These are phyloP conservation scores for Graphiopsis chlorocephala DNA, from an alignment of 2,329 filamentous ascomycete species.

Conservation along the genomic window DNA sequence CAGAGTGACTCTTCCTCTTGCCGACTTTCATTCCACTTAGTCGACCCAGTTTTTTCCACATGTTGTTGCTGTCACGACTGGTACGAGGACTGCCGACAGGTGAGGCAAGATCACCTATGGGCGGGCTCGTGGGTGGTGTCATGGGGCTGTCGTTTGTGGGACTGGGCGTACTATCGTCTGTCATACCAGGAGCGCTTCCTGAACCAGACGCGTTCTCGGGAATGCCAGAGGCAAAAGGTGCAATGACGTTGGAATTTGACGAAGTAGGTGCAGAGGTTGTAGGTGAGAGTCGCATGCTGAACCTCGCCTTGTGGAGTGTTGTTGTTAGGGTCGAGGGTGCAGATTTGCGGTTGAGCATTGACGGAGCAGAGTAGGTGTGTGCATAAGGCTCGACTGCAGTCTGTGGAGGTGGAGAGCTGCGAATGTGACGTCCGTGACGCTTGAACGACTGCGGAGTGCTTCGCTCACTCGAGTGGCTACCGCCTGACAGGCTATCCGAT, in stretches of 20 bases:
- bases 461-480: slow-evolving; percentile 7
- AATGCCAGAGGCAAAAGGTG: slow-evolving; percentile 15
- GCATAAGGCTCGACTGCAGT: slow-evolving; percentile 29
- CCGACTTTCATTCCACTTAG: slow-evolving; percentile 34
- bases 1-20: slow-evolving; percentile 34
- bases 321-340: slow-evolving; percentile 34
- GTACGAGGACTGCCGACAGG: slow-evolving; percentile 16
- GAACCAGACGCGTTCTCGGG: slow-evolving; percentile 41
- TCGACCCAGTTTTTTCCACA: slow-evolving; percentile 40
- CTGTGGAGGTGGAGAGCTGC: slow-evolving; percentile 32
- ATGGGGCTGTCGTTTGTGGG: slow-evolving; percentile 54
- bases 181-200: slow-evolving; percentile 44
- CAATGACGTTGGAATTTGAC: slow-evolving; percentile 17
- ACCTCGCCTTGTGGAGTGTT: slow-evolving; percentile 31
- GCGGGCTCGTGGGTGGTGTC: slow-evolving; percentile 72
- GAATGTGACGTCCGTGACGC: slow-evolving; percentile 27
- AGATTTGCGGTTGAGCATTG: slow-evolving; percentile 30
- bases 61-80: slow-evolving; percentile 18
- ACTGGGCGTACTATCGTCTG: slow-evolving; percentile 65
- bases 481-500: slow-evolving; percentile 25
- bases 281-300: slow-evolving; percentile 33
- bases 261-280: slow-evolving; percentile 31
- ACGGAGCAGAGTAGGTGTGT: slow-evolving; percentile 25
- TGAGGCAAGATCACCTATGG: slow-evolving; percentile 39
- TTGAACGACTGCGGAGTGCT: slow-evolving; percentile 16